Evolutionary conservation across 2,329 filamentous ascomycete genomes (phyloP), one percentile per base, ranked within the genome.

Genomic region (Pezicula carpinea): DNA sequence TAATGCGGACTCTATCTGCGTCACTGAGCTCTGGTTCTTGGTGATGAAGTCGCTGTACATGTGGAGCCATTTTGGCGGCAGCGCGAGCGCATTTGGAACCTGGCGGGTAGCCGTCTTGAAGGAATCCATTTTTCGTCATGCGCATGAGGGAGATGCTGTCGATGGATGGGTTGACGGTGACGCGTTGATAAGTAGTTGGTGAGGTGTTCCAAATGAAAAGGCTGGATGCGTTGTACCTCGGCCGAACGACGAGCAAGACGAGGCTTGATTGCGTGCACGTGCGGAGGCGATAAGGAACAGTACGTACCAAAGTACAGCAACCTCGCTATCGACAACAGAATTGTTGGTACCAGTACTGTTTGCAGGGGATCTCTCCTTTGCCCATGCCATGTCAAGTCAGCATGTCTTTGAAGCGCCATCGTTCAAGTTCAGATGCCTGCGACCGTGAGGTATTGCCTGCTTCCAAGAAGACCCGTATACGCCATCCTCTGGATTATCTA

Each of bases 1-100:
- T 62, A 99, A 72, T 13, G 90, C 89, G 53, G 89, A 95, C 72
- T 99, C 93, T 53, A 99, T 92, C 71, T 96, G 91, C 42, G 89
- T 89, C 44, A 99, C 90, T 50, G 95, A 89, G 62, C 89, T 86
- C 51, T 90, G 84, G 66, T 99, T 99, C 71, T 92, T 93, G 53
- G 88, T 87, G 72, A 99, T 92, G 70, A 97, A 96, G 55, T 93
- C 85, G 61, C 83, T 82, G 68, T 95, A 95, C 70, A 82, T 78
- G 54, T 76, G 70, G 44, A 89, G 72, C 81, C 80, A 87, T 66
- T 75, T 75, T 21, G 82, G 76, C 41, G 83, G 81, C 58, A 82
- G 66, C 35, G 79, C 73, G 40, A 85, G 69, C 52, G 77, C 66
- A 53, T 66, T 68, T 43, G 66, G 67, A 48, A 74, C 63, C 46